phyloP scores from a whole-genome alignment of 352 stramenopile species.

The Phytophthora foliorum region DNA sequence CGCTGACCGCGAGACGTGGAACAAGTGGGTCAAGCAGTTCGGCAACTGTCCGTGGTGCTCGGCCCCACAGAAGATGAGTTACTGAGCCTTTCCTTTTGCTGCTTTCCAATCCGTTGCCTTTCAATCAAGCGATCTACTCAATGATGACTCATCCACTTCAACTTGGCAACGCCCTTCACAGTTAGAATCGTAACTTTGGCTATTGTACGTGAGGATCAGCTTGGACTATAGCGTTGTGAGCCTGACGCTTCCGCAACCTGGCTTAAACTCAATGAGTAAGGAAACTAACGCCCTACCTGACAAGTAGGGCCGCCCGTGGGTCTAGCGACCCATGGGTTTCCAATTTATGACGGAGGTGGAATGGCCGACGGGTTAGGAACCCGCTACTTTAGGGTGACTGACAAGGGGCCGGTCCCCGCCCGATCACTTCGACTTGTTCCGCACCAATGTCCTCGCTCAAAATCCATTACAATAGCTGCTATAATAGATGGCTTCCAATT shows the following conservation, averaged over 20 bases:
- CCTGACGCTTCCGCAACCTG: conserved; percentile 12
- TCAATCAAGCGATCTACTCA: background rate
- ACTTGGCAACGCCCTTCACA: conserved; percentile 20
- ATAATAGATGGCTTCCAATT: too few relatives aligned
- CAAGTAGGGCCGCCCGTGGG: conserved; percentile 75
- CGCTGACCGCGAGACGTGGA: conserved; percentile 87
- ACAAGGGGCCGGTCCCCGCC: conserved; percentile 64
- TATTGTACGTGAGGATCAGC: conserved; percentile 16
- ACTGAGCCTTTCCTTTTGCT: conserved; percentile 38
- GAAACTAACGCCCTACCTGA: conserved; percentile 92
- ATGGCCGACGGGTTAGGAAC: conserved; percentile 58
- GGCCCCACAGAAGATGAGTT: conserved; percentile 89
- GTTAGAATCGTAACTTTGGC: background rate
- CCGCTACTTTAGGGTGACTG: conserved; percentile 60
- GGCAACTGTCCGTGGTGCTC: conserved; percentile 84
- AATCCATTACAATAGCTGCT: too few relatives aligned
- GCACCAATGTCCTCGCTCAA: too few relatives aligned
- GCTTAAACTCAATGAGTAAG: conserved; percentile 96
- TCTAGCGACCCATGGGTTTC: conserved; percentile 60
- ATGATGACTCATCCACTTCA: conserved; percentile 30
- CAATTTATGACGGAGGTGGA: conserved; percentile 87
- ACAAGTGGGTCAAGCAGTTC: conserved; percentile 92
- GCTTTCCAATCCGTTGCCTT: background rate
- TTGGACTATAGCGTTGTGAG: background rate
- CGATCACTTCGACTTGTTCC: background rate